Evolutionary conservation across 176 grass and related monocot genomes (phyloP).

Genomic region (Themeda triandra): DNA sequence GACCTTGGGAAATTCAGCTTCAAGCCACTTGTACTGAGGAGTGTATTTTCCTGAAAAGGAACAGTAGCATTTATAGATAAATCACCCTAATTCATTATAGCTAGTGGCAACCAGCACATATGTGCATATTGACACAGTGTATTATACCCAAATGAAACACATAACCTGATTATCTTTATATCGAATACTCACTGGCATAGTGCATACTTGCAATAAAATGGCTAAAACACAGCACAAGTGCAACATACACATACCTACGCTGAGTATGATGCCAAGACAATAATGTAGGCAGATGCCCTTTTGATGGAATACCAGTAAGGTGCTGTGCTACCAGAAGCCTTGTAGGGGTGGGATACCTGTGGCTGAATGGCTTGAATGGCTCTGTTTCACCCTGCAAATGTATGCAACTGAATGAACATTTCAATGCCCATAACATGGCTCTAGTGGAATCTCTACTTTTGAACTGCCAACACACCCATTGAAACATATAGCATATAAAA

Average conservation of each 20-base stretch:
- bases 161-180: not conserved
- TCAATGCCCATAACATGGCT: not conserved
- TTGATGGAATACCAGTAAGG: conserved; percentile 96
- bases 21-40: conserved; percentile 90
- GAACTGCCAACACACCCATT: not conserved
- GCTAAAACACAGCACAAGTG: not conserved
- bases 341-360: conserved; percentile 73
- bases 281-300: conserved; percentile 77
- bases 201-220: not conserved
- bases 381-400: conserved; percentile 74
- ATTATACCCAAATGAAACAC: no score
- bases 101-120: not conserved
- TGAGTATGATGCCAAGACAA: conserved; percentile 83
- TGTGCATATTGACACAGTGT: not conserved
- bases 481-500: not conserved
- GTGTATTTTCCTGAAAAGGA: conserved; percentile 68
- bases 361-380: conserved; percentile 75
- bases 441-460: not conserved
- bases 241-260: conserved; percentile 59
- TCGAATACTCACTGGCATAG: not conserved
- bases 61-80: not conserved
- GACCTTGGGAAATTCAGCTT: conserved; percentile 79
- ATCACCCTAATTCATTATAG: not conserved
- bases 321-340: conserved; percentile 63
- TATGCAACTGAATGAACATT: not conserved